These are phyloP conservation scores for Penicillium odoratum DNA, from an alignment of 495 filamentous ascomycete genomes.

Conservation along the genomic window DNA sequence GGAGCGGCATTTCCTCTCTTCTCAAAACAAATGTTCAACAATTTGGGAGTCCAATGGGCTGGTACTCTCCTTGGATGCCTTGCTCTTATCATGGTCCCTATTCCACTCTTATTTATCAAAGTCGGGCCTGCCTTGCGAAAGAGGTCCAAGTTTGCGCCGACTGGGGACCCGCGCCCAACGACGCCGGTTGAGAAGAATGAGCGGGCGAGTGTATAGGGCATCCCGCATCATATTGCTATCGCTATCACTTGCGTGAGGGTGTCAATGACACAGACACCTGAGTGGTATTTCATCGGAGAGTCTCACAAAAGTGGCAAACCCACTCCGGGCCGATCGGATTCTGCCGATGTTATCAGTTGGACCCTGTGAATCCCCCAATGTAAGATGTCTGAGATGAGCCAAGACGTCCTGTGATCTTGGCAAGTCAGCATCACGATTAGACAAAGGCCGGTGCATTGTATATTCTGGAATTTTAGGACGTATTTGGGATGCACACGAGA, in stretches of 20 bases:
- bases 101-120: slow-evolving; percentile 54
- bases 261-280: too few relatives aligned
- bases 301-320: not conserved
- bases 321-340: slow-evolving; percentile 9
- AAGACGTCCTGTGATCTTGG: not conserved
- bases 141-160: slow-evolving; percentile 39
- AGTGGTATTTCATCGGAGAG: not conserved
- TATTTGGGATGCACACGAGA: too few relatives aligned
- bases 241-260: too few relatives aligned
- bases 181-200: not conserved
- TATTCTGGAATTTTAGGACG: too few relatives aligned
- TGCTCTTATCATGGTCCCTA: slow-evolving; percentile 67
- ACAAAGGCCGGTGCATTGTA: not conserved
- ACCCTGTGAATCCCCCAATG: slow-evolving; percentile 6
- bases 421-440: not conserved
- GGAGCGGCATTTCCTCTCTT: slow-evolving; percentile 85
- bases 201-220: not conserved
- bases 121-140: slow-evolving; percentile 34
- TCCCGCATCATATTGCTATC: too few relatives aligned
- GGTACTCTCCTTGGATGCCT: slow-evolving; percentile 75
- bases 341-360: slow-evolving; percentile 16
- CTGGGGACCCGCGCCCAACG: not conserved
- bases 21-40: slow-evolving; percentile 74
- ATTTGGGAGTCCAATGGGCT: slow-evolving; percentile 76
- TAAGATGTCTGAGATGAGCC: not conserved